Conservation (phyloP, 768 basidiomycete genomes). For the Pleurotus tuoliensis region DNA sequence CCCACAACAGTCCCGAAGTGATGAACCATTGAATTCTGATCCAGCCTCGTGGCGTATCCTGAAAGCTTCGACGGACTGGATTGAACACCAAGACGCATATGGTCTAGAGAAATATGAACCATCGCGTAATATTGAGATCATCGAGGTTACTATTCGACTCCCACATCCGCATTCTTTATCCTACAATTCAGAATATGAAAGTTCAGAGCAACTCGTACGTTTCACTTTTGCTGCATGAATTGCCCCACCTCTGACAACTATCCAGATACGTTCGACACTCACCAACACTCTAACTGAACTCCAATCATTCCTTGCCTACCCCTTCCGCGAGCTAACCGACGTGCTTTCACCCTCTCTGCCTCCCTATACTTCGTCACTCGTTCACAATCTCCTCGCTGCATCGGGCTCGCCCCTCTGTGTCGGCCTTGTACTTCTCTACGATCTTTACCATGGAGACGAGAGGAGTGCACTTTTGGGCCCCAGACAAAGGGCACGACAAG, state of each 20-base stretch:
- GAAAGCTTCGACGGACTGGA: conserved; percentile 68
- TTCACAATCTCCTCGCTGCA: conserved; percentile 5
- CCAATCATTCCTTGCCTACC: conserved; percentile 6
- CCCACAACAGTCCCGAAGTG: conserved; percentile 2
- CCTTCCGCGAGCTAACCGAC: background rate
- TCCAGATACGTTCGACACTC: conserved; percentile 1
- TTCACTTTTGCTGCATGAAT: background rate
- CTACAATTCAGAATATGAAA: conserved; percentile 5
- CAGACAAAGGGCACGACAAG: conserved; percentile 3
- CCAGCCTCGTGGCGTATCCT: conserved; percentile 28
- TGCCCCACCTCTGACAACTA: background rate
- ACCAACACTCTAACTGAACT: conserved; percentile 1
- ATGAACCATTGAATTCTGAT: conserved; percentile 27
- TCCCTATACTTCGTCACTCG: conserved; percentile 1
- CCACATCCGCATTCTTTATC: background rate
- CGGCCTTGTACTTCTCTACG: conserved; percentile 1
- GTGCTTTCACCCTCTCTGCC: conserved; percentile 3
- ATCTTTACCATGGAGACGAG: background rate
- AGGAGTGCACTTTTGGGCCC: background rate
- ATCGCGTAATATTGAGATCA: conserved; percentile 59
- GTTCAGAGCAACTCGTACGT: conserved; percentile 4
- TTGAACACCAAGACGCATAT: conserved; percentile 60
- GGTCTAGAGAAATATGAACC: conserved; percentile 67
- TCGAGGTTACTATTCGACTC: conserved; percentile 29
- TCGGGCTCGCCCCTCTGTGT: conserved; percentile 1